These are phyloP conservation scores for Globisporangium nunn DNA, from an alignment of 352 stramenopile species.

Conservation along the genomic window DNA sequence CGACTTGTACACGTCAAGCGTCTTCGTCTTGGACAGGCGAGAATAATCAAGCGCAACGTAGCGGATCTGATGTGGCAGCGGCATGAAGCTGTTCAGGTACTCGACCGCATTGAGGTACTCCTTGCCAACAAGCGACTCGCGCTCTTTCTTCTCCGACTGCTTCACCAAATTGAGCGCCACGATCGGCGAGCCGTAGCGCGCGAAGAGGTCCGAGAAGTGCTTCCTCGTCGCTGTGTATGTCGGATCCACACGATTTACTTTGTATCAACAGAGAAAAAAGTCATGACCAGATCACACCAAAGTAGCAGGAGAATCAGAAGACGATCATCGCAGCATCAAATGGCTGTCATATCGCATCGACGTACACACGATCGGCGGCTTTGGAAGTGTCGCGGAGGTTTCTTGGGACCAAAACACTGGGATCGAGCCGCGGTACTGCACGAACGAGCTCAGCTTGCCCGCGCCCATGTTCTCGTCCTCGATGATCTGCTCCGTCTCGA, in stretches of 20 bases:
- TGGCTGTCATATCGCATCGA: not conserved
- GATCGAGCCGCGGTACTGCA: conserved; percentile 98
- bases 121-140: conserved; percentile 97
- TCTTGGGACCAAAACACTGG: conserved; percentile 99
- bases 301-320: not conserved
- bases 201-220: conserved; percentile 92
- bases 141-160: conserved; percentile 94
- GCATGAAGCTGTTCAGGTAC: conserved; percentile 96
- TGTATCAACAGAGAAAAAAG: not conserved
- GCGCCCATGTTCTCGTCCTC: conserved; percentile 85
- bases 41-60: conserved; percentile 97
- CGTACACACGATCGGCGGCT: conserved; percentile 92
- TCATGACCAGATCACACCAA: not conserved
- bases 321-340: not conserved
- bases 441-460: conserved; percentile 93
- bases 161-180: conserved; percentile 98
- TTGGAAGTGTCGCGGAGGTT: conserved; percentile 95
- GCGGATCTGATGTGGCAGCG: conserved; percentile 89
- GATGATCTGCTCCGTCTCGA: conserved; percentile 98
- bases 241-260: conserved; percentile 94
- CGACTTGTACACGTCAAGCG: conserved; percentile 90
- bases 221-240: conserved; percentile 94
- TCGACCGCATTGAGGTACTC: conserved; percentile 97
- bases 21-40: conserved; percentile 90
- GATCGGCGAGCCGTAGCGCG: conserved; percentile 95